Conservation (phyloP, 257 asterid genomes). For the Fraxinus quadrangulata region DNA sequence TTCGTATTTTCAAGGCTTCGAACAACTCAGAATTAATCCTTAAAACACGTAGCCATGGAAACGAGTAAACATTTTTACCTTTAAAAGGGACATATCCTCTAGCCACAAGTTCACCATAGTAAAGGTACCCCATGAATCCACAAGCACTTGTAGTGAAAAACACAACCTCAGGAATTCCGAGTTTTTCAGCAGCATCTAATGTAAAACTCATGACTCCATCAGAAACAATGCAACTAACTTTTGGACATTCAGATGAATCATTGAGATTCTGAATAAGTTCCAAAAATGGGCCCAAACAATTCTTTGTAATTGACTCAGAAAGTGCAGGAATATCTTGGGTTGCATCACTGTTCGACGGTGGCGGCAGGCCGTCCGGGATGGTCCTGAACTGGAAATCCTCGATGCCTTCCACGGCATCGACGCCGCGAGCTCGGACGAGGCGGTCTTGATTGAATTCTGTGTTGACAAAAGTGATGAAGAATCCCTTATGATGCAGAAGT, state of each 20-base stretch:
- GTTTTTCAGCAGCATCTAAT: not conserved
- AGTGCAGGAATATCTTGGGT: slow-evolving; percentile 2
- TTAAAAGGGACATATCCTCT: not conserved
- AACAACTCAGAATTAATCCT: too few species aligned
- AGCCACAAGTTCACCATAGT: not conserved
- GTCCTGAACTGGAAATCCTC: not conserved
- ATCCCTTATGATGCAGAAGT: not conserved
- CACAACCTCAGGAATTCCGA: not conserved
- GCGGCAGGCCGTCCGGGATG: slow-evolving; percentile 4
- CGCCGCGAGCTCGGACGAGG: not conserved
- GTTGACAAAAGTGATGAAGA: not conserved
- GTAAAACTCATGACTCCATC: not conserved
- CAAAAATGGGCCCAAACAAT: not conserved
- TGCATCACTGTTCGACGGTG: not conserved
- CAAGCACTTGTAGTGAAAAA: not conserved
- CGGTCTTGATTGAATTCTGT: slow-evolving; percentile 1
- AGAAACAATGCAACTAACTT: not conserved
- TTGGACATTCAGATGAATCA: not conserved
- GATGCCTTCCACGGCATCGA: not conserved
- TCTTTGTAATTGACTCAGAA: not conserved
- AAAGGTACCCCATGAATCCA: not conserved
- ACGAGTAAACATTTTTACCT: not conserved
- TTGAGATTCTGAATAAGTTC: not conserved
- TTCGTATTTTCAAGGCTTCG: too few species aligned
- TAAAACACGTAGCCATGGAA: too few species aligned